A percentile compares a stretch with the other conserved stretches of the same genome.
Evolutionary conservation across 306 rosid species (phyloP).

Genomic region (Medicago lupulina): DNA sequence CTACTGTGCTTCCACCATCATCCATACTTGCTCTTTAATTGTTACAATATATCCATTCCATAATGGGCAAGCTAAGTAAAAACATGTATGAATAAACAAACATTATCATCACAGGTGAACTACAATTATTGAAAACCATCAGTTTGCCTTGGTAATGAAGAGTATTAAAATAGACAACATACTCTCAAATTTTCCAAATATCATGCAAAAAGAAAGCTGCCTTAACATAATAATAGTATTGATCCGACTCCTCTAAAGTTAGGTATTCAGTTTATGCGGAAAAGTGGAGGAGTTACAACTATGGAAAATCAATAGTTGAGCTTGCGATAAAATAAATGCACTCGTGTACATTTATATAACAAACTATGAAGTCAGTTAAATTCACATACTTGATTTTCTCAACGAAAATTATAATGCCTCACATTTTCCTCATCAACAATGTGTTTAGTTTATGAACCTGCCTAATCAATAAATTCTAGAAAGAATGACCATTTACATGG

Average conservation of each 20-base stretch:
- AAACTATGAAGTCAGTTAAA: not conserved
- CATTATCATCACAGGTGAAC: not conserved
- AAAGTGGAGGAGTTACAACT: not conserved
- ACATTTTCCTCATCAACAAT: slow-evolving; percentile 1
- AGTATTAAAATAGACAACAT: slow-evolving; percentile 18
- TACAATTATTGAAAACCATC: slow-evolving; percentile 23
- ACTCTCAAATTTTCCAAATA: slow-evolving; percentile 7
- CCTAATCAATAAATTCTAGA: slow-evolving; percentile 19
- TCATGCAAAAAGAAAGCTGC: slow-evolving; percentile 21
- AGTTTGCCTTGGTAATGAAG: slow-evolving; percentile 6
- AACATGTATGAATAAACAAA: slow-evolving; percentile 10
- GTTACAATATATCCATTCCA: slow-evolving; percentile 10
- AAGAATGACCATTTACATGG: slow-evolving; percentile 19
- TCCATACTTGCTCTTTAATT: not conserved
- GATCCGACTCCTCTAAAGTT: not conserved
- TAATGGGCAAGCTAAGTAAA: slow-evolving; percentile 4
- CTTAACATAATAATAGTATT: not conserved
- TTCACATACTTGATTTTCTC: slow-evolving; percentile 9
- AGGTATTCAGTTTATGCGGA: not conserved
- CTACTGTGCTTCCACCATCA: not conserved
- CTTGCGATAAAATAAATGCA: slow-evolving; percentile 8
- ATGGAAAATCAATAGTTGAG: not conserved
- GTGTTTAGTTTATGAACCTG: not conserved
- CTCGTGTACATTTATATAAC: not conserved
- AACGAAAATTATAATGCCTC: slow-evolving; percentile 20